Base-by-base conservation (phyloP, 202 grass and related monocot species). In the Schoenoplectus triqueter region DNA sequence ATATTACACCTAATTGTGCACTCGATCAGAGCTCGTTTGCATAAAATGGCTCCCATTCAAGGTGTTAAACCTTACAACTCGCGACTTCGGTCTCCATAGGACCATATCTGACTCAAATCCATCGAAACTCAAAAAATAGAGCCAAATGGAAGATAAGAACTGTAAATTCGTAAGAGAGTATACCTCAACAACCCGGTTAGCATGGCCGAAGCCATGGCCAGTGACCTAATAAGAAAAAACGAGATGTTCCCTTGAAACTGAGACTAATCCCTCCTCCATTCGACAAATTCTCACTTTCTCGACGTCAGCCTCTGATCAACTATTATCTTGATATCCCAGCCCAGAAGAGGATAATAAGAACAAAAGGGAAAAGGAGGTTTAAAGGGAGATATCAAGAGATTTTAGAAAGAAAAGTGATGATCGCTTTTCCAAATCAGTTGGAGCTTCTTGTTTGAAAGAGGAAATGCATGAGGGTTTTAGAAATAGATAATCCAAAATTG, bases 201-300 rank as follows among this genome's bases (percentile, higher is more conserved):
- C 94, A 88, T 98, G 95, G 81, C 92, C 95, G 81, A 98, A 98
- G 61, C 95, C 95, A 78, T 98, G 92, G 65, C 92, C 95, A 71
- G 95, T 98, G 82, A 95, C 88, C 87, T 98, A 98, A 86, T 90
- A 98, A 65, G 92, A 92, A 64, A 95, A 93, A 66, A 95, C 89
- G n/a, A 95, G 89, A 14, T 81, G 89, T 86, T 82, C 84, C 65
- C 64, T 80, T 55, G 86, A 84, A 62, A 64, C 68, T 5, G 85
- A 82, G 49, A 82, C 65, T 18, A 44, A 73, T 81, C 82, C 82
- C 52, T 64, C 84, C 13, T 85, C 89, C 18, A 19, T 74, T 68
- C 64, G 82, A 41, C 48, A 54, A 84, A 86, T 75, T 85, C 92
- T 86, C 89, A 94, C 91, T 17, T 31, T 31, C 31, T 31, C 31